phyloP scores from a whole-genome alignment of 495 filamentous ascomycete genomes.

The Lindgomyces ingoldianus region DNA sequence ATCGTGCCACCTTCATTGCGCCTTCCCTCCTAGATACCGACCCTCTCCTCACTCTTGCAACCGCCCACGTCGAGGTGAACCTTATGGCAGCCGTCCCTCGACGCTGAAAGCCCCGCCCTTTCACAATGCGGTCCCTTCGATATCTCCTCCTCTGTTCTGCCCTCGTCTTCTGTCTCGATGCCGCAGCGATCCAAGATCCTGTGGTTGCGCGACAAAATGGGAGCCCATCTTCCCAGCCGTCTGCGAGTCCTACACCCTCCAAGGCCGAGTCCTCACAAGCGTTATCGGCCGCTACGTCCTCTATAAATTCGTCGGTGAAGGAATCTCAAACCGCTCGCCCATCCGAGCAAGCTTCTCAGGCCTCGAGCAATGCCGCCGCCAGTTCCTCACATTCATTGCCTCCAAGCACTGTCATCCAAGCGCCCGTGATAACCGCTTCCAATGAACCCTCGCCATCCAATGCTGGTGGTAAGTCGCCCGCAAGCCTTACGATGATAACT shows the following conservation, averaged over 20 bases:
- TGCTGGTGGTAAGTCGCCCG: slow-evolving; percentile 15
- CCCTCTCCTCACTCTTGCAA: neutral
- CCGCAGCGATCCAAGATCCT: slow-evolving; percentile 6
- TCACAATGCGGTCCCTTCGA: slow-evolving; percentile 27
- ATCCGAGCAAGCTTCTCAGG: neutral
- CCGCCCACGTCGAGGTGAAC: neutral
- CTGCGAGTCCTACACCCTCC: slow-evolving; percentile 10
- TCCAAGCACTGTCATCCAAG: neutral
- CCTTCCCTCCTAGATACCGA: neutral
- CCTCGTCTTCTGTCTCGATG: slow-evolving; percentile 18
- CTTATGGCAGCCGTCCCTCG: slow-evolving; percentile 23
- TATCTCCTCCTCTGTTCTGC: slow-evolving; percentile 20
- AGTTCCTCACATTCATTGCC: slow-evolving; percentile 3
- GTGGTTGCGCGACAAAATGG: slow-evolving; percentile 25
- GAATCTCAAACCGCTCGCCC: slow-evolving; percentile 10
- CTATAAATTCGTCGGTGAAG: slow-evolving; percentile 11
- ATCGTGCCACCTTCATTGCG: neutral
- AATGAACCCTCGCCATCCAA: slow-evolving; percentile 1
- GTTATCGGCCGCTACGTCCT: neutral
- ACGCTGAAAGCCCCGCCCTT: neutral
- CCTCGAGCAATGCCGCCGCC: neutral
- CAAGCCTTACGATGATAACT: neutral
- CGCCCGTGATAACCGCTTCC: slow-evolving; percentile 4
- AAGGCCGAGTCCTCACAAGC: neutral
- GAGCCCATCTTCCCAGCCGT: neutral